Evolutionary conservation across 225 moss, liverwort and hornwort species (phyloP).

Genomic region (Bryum argenteum): DNA sequence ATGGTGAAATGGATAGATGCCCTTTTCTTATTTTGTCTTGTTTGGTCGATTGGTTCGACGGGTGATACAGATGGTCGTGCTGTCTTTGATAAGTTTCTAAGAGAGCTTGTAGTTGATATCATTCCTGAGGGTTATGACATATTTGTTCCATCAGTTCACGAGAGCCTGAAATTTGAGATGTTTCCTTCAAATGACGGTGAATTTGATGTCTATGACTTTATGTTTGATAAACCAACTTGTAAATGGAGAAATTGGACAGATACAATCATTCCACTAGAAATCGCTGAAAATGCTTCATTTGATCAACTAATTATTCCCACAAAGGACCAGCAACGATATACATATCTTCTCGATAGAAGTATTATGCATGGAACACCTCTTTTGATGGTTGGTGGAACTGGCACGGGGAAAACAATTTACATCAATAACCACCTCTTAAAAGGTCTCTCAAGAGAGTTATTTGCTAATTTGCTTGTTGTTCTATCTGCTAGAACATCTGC

Average conservation of each 20-base stretch:
- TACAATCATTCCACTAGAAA: slow-evolving; percentile 68
- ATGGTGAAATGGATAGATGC: slow-evolving; percentile 79
- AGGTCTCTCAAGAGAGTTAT: slow-evolving; percentile 67
- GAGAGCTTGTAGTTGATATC: slow-evolving; percentile 57
- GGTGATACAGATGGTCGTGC: slow-evolving; percentile 63
- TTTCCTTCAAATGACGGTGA: slow-evolving; percentile 51
- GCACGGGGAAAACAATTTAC: slow-evolving; percentile 83
- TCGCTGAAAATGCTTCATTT: slow-evolving; percentile 60
- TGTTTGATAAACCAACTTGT: slow-evolving; percentile 81
- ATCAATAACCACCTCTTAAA: slow-evolving; percentile 69
- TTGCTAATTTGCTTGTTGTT: slow-evolving; percentile 66
- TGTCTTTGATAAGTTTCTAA: slow-evolving; percentile 58
- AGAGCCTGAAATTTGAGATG: slow-evolving; percentile 63
- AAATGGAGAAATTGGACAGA: slow-evolving; percentile 80
- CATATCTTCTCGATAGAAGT: slow-evolving; percentile 72
- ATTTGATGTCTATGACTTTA: slow-evolving; percentile 62
- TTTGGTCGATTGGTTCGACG: slow-evolving; percentile 82
- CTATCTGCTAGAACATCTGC: slow-evolving; percentile 80
- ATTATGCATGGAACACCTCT: slow-evolving; percentile 67
- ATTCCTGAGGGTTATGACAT: slow-evolving; percentile 66
- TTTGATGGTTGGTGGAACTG: slow-evolving; percentile 80
- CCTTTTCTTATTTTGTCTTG: slow-evolving; percentile 70
- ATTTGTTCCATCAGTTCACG: slow-evolving; percentile 56
- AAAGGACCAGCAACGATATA: slow-evolving; percentile 84
- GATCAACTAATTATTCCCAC: slow-evolving; percentile 88